Conservation (phyloP, 2,329 filamentous ascomycete genomes). For the Alternaria brassicae region DNA sequence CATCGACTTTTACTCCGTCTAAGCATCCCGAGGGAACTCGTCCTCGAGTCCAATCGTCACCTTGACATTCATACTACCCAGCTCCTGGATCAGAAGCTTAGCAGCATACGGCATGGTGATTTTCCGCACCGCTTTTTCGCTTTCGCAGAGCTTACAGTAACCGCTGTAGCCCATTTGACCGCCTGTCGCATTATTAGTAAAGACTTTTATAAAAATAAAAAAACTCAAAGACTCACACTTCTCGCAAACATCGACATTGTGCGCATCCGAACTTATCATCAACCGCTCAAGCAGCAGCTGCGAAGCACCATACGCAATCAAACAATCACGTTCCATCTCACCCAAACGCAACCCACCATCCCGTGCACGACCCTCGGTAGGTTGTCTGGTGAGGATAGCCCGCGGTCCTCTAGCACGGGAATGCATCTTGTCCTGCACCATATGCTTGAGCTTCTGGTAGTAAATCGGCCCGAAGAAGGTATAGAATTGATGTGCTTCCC, state of each 20-base stretch:
- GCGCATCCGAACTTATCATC: constrained; percentile 92
- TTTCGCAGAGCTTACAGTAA: constrained; percentile 93
- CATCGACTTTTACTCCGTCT: neutral
- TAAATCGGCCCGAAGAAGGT: constrained; percentile 99
- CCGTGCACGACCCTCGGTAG: constrained; percentile 91
- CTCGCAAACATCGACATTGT: constrained; percentile 92
- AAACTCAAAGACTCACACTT: constrained; percentile 61
- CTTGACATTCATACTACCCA: constrained; percentile 99
- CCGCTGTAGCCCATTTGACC: constrained; percentile 95
- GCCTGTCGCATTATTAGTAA: constrained; percentile 20
- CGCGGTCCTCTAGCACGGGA: constrained; percentile 87
- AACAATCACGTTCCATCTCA: constrained; percentile 98
- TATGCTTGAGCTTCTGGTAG: constrained; percentile 99
- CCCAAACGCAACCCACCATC: constrained; percentile 92
- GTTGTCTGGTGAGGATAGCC: constrained; percentile 91
- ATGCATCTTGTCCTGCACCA: constrained; percentile 99
- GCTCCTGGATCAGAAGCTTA: constrained; percentile 92
- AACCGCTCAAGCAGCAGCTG: constrained; percentile 91
- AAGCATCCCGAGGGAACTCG: constrained; percentile 72
- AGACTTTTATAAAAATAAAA: neutral
- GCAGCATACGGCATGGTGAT: constrained; percentile 99
- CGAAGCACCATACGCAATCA: constrained; percentile 95
- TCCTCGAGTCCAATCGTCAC: constrained; percentile 89
- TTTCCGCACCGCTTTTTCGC: constrained; percentile 80
- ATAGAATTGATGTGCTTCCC: constrained; percentile 91